These are phyloP conservation scores for Sugiyamaella boreocaroliniensis DNA, from an alignment of 805 yeast genomes.

Conservation along the genomic window DNA sequence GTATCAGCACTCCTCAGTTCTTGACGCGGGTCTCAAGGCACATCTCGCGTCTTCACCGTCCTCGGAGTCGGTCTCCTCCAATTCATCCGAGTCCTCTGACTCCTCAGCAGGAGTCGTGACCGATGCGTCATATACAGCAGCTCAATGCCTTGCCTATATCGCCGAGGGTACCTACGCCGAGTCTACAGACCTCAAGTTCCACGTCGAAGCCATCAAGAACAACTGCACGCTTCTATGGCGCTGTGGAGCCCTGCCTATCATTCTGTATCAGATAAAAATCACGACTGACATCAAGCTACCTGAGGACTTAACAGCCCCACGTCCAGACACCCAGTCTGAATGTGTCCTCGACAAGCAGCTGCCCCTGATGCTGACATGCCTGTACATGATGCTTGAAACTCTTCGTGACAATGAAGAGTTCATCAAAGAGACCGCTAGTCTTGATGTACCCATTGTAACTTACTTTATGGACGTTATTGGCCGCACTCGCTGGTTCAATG, in stretches of 20 bases:
- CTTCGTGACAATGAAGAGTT: constrained; percentile 16
- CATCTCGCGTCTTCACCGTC: neutral
- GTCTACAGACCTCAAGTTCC: constrained; percentile 19
- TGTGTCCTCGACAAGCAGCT: neutral
- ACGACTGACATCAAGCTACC: neutral
- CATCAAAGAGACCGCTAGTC: constrained; percentile 9
- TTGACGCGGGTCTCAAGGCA: neutral
- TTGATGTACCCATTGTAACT: constrained; percentile 37
- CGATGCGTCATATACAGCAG: neutral
- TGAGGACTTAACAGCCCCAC: neutral
- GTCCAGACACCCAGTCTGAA: neutral
- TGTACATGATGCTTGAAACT: constrained; percentile 18
- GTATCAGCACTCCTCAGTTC: neutral
- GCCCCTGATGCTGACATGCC: constrained; percentile 4
- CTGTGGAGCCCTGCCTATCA: constrained; percentile 8
- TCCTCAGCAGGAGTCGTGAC: neutral
- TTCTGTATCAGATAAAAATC: constrained; percentile 2
- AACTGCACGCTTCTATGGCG: constrained; percentile 23
- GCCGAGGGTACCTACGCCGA: constrained; percentile 29
- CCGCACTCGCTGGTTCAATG: constrained; percentile 56
- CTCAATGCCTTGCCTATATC: constrained; percentile 23
- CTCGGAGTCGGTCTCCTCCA: neutral
- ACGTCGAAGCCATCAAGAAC: constrained; percentile 22
- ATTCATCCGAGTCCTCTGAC: neutral
- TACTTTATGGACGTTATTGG: constrained; percentile 48